phyloP scores from a whole-genome alignment of 345 rosid species.

The Euphorbia tirucalli region DNA sequence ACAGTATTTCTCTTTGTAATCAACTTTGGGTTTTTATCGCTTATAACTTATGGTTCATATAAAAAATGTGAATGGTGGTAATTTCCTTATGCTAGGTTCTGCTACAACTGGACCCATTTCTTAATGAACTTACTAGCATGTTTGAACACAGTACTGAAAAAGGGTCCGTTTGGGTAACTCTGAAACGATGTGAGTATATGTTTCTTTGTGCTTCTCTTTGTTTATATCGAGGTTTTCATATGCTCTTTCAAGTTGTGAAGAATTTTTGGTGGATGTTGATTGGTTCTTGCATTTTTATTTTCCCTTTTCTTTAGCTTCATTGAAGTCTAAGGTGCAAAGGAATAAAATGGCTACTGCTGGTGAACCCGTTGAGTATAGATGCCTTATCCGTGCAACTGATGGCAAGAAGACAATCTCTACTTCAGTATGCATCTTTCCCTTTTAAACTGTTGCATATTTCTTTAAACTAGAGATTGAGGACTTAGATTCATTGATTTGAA shows the following conservation, averaged over 20 bases:
- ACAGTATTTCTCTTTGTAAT: too few species aligned
- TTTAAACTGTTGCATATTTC: not conserved
- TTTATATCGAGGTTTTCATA: too few species aligned
- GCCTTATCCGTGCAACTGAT: slow-evolving; percentile 91
- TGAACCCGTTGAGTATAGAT: slow-evolving; percentile 66
- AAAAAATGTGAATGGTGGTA: not conserved
- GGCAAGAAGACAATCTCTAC: slow-evolving; percentile 80
- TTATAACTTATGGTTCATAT: not conserved
- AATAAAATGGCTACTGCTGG: slow-evolving; percentile 62
- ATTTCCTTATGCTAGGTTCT: slow-evolving; percentile 43
- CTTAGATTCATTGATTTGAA: not conserved
- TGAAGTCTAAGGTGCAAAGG: slow-evolving; percentile 74
- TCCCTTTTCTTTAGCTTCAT: slow-evolving; percentile 57
- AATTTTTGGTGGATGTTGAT: not conserved
- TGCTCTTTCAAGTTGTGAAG: too few species aligned
- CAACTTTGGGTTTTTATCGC: not conserved
- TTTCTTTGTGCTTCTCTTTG: not conserved
- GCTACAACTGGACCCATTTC: slow-evolving; percentile 82
- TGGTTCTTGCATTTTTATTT: slow-evolving; percentile 7
- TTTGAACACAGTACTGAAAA: slow-evolving; percentile 72
- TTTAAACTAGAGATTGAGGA: not conserved
- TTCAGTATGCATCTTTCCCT: slow-evolving; percentile 44
- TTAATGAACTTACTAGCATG: slow-evolving; percentile 88
- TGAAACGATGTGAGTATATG: slow-evolving; percentile 69
- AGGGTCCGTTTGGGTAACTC: slow-evolving; percentile 92